A percentile compares a stretch with the other conserved stretches of the same genome.
Conservation (phyloP, 345 rosid species). For the Excoecaria cochinchinensis region DNA sequence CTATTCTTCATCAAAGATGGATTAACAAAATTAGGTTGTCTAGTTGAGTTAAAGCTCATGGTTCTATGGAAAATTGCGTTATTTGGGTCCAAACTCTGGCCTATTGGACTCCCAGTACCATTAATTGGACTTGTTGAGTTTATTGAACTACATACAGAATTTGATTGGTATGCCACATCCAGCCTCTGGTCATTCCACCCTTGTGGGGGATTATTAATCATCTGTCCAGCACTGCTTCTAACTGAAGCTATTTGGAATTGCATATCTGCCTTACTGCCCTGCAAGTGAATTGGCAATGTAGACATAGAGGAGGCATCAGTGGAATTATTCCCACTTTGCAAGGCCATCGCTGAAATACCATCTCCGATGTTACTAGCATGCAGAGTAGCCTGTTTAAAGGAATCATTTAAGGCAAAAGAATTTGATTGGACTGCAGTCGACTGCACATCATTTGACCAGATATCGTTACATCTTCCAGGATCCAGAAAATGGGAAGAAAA, state of each 20-base stretch:
- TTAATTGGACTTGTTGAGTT: conserved; percentile 36
- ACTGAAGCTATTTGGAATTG: conserved; percentile 25
- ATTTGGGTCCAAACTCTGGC: conserved; percentile 40
- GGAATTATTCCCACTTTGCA: conserved; percentile 37
- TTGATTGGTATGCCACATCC: conserved; percentile 29
- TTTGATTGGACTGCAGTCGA: conserved; percentile 36
- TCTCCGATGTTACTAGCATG: conserved; percentile 36
- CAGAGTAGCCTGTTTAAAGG: conserved; percentile 28
- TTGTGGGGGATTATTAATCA: conserved; percentile 32
- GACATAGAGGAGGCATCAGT: conserved; percentile 39
- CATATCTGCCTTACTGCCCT: conserved; percentile 30
- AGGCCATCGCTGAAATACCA: conserved; percentile 38
- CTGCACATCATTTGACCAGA: conserved; percentile 52
- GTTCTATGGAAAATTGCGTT: conserved; percentile 34
- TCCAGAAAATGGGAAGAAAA: conserved; percentile 39
- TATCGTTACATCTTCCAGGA: conserved; percentile 43
- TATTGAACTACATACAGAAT: conserved; percentile 29
- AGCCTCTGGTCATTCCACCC: conserved; percentile 42
- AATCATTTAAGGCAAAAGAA: conserved; percentile 26
- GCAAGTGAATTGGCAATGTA: conserved; percentile 28
- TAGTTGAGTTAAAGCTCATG: conserved; percentile 38
- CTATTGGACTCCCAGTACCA: conserved; percentile 25
- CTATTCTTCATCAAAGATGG: conserved; percentile 32
- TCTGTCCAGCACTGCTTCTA: conserved; percentile 27
- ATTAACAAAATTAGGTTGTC: conserved; percentile 37